These are phyloP conservation scores for Lobosporangium transversale DNA, from an alignment of 192 early-diverging fungal species.

Conservation along the genomic window DNA sequence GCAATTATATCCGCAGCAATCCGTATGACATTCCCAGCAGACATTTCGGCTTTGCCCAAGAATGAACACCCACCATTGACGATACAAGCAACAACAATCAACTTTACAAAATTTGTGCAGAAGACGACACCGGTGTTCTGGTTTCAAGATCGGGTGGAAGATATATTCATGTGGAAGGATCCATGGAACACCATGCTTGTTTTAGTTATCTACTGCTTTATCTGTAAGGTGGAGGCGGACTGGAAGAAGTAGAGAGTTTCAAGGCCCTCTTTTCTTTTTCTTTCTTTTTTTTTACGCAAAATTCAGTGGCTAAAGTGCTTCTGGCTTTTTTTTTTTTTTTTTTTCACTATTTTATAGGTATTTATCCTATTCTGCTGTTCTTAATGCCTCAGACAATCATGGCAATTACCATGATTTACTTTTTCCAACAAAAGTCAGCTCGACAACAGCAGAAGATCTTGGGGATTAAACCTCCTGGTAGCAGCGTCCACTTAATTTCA, in stretches of 20 bases:
- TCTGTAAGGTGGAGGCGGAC: constrained; percentile 57
- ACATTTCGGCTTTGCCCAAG: constrained; percentile 52
- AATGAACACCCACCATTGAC: constrained; percentile 66
- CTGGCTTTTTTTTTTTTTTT: neutral
- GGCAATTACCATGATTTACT: constrained; percentile 61
- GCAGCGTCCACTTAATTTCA: constrained; percentile 1
- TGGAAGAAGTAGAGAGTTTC: neutral
- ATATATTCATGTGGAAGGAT: constrained; percentile 77
- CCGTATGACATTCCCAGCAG: constrained; percentile 38
- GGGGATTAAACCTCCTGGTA: constrained; percentile 17
- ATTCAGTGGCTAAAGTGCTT: too few species aligned
- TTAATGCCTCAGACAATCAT: constrained; percentile 63
- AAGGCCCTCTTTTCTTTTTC: neutral
- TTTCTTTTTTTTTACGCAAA: neutral
- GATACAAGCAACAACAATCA: constrained; percentile 73
- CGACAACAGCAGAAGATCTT: constrained; percentile 41
- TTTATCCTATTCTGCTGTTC: constrained; percentile 65
- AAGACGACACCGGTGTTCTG: constrained; percentile 71
- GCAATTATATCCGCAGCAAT: constrained; percentile 48
- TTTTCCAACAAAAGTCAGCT: constrained; percentile 59
- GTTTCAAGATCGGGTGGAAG: constrained; percentile 68
- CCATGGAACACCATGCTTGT: constrained; percentile 66
- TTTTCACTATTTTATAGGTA: constrained; percentile 48
- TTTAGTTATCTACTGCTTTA: constrained; percentile 61
- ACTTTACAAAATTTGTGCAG: constrained; percentile 74